A percentile compares a stretch with the other conserved stretches of the same genome.
Evolutionary conservation across 257 asterid species (phyloP).

Genomic region (Przewalskia tangutica): DNA sequence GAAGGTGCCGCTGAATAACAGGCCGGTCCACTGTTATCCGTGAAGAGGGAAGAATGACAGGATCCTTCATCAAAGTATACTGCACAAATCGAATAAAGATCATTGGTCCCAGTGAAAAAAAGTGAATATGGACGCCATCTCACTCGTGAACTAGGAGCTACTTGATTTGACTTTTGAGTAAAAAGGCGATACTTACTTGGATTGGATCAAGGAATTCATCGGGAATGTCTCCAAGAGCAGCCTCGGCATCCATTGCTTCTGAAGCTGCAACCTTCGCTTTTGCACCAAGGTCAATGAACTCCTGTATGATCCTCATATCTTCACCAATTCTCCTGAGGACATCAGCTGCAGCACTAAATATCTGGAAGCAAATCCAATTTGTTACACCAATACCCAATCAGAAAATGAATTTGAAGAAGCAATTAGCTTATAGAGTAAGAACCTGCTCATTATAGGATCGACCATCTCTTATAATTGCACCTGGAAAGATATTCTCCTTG

Average conservation of each 20-base stretch:
- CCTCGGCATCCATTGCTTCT: conserved; percentile 91
- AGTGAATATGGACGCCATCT: neutral
- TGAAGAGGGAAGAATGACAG: conserved; percentile 89
- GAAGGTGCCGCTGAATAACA: conserved; percentile 90
- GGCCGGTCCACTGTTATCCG: conserved; percentile 70
- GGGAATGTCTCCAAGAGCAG: conserved; percentile 95
- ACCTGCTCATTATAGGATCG: conserved; percentile 95
- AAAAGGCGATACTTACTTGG: conserved; percentile 40
- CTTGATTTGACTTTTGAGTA: neutral
- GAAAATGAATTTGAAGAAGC: neutral
- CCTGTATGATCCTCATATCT: conserved; percentile 59
- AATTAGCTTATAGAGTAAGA: neutral
- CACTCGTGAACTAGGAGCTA: too few species aligned
- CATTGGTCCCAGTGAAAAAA: neutral
- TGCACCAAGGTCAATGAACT: conserved; percentile 69
- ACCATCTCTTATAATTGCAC: conserved; percentile 84
- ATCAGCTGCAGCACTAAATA: conserved; percentile 77
- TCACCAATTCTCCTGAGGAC: conserved; percentile 76
- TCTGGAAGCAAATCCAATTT: conserved; percentile 27
- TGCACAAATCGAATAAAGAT: conserved; percentile 23
- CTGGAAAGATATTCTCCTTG: conserved; percentile 54
- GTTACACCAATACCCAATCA: conserved; percentile 3
- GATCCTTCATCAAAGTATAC: conserved; percentile 95
- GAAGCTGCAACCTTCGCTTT: conserved; percentile 74
- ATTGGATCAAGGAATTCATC: conserved; percentile 98